Evolutionary conservation across 2,329 filamentous ascomycete genomes (phyloP).

Genomic region (Didymella exigua): DNA sequence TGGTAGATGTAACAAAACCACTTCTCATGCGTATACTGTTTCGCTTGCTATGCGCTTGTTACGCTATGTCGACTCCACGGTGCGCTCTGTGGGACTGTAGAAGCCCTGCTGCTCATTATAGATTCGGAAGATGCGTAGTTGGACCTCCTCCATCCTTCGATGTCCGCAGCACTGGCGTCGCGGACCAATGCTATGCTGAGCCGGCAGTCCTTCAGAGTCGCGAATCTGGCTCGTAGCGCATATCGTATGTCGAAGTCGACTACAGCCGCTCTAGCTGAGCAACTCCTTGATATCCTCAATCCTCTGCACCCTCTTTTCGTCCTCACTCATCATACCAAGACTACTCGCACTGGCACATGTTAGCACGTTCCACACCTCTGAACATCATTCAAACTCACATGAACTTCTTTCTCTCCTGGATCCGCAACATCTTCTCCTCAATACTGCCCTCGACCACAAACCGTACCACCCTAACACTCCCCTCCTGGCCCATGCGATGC

Average conservation of each 20-base stretch:
- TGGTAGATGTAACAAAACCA: too few species aligned
- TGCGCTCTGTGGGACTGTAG: too few species aligned
- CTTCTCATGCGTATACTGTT: too few species aligned
- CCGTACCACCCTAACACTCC: conserved; percentile 81
- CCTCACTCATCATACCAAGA: conserved; percentile 91
- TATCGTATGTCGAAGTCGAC: background rate
- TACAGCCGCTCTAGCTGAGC: conserved; percentile 62
- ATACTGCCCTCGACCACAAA: conserved; percentile 92
- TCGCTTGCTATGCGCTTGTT: too few species aligned
- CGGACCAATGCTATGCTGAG: too few species aligned
- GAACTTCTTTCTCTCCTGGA: conserved; percentile 96
- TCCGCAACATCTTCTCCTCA: conserved; percentile 89
- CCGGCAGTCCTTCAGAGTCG: too few species aligned
- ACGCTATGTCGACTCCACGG: too few species aligned
- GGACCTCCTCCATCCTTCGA: too few species aligned
- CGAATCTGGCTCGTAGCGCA: too few species aligned
- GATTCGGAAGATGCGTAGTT: too few species aligned
- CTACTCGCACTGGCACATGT: conserved; percentile 75
- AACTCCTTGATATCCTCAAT: conserved; percentile 95
- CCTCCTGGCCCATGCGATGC: conserved; percentile 92
- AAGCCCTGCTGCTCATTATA: too few species aligned
- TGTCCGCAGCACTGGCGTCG: too few species aligned
- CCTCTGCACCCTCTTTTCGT: conserved; percentile 86
- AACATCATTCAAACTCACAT: conserved; percentile 65
- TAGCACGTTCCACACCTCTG: conserved; percentile 21